Percentiles rank a stretch among this genome's conserved stretches.
Evolutionary conservation across 116 monocot genomes (phyloP).

Genomic region (Dioscorea cayenensis): DNA sequence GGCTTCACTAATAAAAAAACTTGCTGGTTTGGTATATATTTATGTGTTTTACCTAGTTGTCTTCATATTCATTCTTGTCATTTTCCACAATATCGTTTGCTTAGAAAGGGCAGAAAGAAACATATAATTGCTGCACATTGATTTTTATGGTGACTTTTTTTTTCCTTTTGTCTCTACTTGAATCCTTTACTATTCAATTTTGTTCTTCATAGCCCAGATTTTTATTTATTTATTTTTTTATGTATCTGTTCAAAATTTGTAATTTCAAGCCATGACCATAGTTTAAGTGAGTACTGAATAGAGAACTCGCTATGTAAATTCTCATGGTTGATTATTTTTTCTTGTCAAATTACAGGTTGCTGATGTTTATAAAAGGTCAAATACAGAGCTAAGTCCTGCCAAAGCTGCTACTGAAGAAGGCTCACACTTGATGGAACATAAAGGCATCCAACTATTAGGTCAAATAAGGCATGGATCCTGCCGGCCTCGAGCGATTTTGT

Average conservation of each 20-base stretch:
- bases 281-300: background rate
- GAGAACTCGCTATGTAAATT: background rate
- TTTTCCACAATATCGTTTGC: background rate
- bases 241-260: no score
- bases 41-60: background rate
- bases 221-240: no score
- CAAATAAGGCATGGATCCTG: conserved; percentile 97
- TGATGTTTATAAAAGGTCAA: conserved; percentile 85
- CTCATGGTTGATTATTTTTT: background rate
- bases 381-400: conserved; percentile 72
- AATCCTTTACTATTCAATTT: no score
- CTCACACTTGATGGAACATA: conserved; percentile 54
- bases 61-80: background rate
- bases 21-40: conserved; percentile 78
- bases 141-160: no score
- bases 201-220: no score
- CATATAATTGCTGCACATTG: no score
- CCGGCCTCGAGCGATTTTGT: conserved; percentile 88
- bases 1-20: conserved; percentile 75
- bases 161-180: no score
- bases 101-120: background rate
- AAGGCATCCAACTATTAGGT: conserved; percentile 82
- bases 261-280: background rate
- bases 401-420: conserved; percentile 60
- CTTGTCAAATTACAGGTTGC: conserved; percentile 45